A percentile compares a stretch with the other conserved stretches of the same genome.
These are phyloP conservation scores for Lentinula novae-zelandiae DNA, from an alignment of 1,284 basidiomycete genomes.

Conservation along the genomic window DNA sequence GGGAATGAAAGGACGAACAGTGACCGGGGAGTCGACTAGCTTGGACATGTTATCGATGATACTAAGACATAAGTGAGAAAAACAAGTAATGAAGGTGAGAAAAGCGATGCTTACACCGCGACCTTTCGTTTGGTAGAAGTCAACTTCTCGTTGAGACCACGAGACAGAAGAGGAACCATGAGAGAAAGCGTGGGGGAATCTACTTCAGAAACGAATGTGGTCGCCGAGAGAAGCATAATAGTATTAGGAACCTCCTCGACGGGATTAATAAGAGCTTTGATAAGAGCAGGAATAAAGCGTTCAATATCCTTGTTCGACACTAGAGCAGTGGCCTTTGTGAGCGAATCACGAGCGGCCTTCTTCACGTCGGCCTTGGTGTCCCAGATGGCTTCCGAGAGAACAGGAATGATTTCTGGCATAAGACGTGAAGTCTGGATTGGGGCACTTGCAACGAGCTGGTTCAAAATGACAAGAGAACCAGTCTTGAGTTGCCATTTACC, in stretches of 20 bases:
- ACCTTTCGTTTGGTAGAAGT: conserved; percentile 97
- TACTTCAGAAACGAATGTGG: conserved; percentile 99
- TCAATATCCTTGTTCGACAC: conserved; percentile 99
- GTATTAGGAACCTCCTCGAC: conserved; percentile 99
- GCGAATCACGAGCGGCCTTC: conserved; percentile 94
- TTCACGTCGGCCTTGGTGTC: conserved; percentile 99
- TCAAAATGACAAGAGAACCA: conserved; percentile 80
- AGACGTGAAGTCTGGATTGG: conserved; percentile 85
- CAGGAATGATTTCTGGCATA: conserved; percentile 95
- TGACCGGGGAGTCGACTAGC: conserved; percentile 93
- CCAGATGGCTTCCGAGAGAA: conserved; percentile 97
- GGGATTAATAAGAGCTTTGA: conserved; percentile 97
- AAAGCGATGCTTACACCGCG: conserved; percentile 65
- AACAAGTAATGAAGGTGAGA: conserved; percentile 12
- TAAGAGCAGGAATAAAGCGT: conserved; percentile 96
- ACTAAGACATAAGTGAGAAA: conserved; percentile 32
- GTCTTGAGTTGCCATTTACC: conserved; percentile 99
- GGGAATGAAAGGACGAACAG: conserved; percentile 94
- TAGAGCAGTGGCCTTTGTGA: conserved; percentile 90
- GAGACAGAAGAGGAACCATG: conserved; percentile 96
- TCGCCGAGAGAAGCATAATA: conserved; percentile 94
- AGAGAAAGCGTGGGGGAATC: conserved; percentile 98
- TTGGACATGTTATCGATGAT: conserved; percentile 99
- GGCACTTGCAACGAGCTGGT: conserved; percentile 87
- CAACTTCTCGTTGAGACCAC: conserved; percentile 94